These are phyloP conservation scores for Aspergillus affinis DNA, from an alignment of 495 filamentous ascomycete genomes.

Conservation along the genomic window DNA sequence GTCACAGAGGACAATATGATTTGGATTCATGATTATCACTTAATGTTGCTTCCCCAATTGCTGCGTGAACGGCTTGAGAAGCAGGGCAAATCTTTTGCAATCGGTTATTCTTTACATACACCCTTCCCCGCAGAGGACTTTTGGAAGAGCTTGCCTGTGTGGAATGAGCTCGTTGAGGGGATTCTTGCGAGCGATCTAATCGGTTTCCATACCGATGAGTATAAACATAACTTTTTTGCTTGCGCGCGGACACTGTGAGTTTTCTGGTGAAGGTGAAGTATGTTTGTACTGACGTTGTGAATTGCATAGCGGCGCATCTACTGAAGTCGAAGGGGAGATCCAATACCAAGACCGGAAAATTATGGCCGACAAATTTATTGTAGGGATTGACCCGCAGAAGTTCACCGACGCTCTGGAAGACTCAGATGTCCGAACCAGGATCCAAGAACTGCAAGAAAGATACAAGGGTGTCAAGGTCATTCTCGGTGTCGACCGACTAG, in stretches of 20 bases:
- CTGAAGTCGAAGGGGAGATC: constrained; percentile 61
- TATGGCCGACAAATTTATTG: constrained; percentile 80
- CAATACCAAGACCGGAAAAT: constrained; percentile 73
- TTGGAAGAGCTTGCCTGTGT: constrained; percentile 84
- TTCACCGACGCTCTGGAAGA: constrained; percentile 75
- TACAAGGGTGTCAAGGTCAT: constrained; percentile 89
- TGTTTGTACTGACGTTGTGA: neutral
- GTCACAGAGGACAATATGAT: constrained; percentile 79
- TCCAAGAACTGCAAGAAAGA: constrained; percentile 70
- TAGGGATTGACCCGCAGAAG: constrained; percentile 91
- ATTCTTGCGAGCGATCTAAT: constrained; percentile 82
- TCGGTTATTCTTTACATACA: constrained; percentile 94
- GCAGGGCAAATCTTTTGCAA: constrained; percentile 73
- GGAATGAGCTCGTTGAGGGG: constrained; percentile 76
- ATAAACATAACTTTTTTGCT: constrained; percentile 84
- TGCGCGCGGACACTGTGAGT: constrained; percentile 79
- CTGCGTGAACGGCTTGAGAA: constrained; percentile 71
- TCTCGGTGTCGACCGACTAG: constrained; percentile 87
- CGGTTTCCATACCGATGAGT: constrained; percentile 95
- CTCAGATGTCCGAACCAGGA: constrained; percentile 73
- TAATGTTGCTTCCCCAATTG: constrained; percentile 87
- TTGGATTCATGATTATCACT: constrained; percentile 97
- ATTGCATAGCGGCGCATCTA: constrained; percentile 20
- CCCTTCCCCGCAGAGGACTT: constrained; percentile 93
- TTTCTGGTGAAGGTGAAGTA: constrained; percentile 35